Evolutionary conservation across 2,329 filamentous ascomycete species (phyloP), one percentile per base, ranked within the genome.

Genomic region (Colletotrichum sojae): DNA sequence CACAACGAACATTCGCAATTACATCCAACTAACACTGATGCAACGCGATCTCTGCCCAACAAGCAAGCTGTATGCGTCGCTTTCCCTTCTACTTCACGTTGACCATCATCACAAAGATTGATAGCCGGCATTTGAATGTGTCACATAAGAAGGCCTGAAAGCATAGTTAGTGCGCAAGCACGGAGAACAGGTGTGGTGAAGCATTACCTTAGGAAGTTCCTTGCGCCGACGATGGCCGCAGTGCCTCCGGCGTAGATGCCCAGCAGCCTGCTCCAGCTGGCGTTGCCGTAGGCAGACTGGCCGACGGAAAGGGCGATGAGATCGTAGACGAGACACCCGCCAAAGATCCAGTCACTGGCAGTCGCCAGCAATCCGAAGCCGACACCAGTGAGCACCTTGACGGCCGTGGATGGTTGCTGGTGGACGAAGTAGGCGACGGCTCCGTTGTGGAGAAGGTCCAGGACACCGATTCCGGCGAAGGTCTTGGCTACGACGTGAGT

Each of bases 401-500:
- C 80, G 1, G 80, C 67, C 3, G 77, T 78, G 12, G 77, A 82
- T 1, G 87, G 85, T 2, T 81, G 76, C 27, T 84, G 77, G 57
- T 84, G 82, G 40, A 83, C 80, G 75, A 84, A 88, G 74, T 86
- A 90, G 1, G 86, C 88, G 0, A 86, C 86, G 0, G 83, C 83
- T 2, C 84, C 84, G 72, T 90, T 90, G 78, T 90, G 88, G 48
- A 90, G 75, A 12, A 90, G 78, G 71, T 90, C 88, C 5, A 90
- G 79, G 2, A 89, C 83, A 6, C 87, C 88, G 64, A 90, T 89
- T 6, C 88, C 88, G 0, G 87, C 87, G 72, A 89, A 90, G 0
- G 87, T 88, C 75, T 89, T 89, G 12, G 85, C 80, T 3, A 89
- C 86, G 58, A 88, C 74, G 73, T 90, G 86, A 0, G 87, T 90